Conservation (phyloP, 805 yeast species). For the Candida hispaniensis region DNA sequence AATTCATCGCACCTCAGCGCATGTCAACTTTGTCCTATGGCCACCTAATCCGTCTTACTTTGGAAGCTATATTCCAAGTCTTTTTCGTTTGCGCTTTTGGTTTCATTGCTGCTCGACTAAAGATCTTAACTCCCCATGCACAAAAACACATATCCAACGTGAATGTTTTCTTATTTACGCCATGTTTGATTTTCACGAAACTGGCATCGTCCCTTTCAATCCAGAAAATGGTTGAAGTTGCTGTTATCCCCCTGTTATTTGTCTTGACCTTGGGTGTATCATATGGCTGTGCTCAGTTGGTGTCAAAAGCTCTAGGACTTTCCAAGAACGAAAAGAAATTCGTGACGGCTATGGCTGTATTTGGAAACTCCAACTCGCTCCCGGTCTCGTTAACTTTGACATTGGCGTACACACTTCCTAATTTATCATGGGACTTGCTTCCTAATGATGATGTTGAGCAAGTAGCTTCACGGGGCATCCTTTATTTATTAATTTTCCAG, state of each 20-base stretch:
- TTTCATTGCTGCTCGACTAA: slow-evolving; percentile 66
- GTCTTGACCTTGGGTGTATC: slow-evolving; percentile 77
- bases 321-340: slow-evolving; percentile 74
- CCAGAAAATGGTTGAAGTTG: slow-evolving; percentile 65
- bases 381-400: slow-evolving; percentile 85
- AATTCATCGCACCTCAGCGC: too few species aligned
- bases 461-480: slow-evolving; percentile 51
- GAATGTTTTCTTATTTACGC: slow-evolving; percentile 89
- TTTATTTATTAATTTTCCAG: slow-evolving; percentile 51
- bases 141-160: slow-evolving; percentile 66
- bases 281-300: slow-evolving; percentile 46
- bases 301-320: slow-evolving; percentile 44
- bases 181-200: slow-evolving; percentile 85
- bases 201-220: slow-evolving; percentile 56
- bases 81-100: slow-evolving; percentile 81
- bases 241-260: slow-evolving; percentile 74
- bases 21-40: slow-evolving; percentile 9
- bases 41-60: slow-evolving; percentile 10
- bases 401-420: slow-evolving; percentile 48
- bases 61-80: slow-evolving; percentile 77
- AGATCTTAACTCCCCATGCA: slow-evolving; percentile 57
- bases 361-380: slow-evolving; percentile 88
- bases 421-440: slow-evolving; percentile 47
- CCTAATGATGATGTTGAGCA: slow-evolving; percentile 43
- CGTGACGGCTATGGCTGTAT: slow-evolving; percentile 93